Evolutionary conservation across 2,329 filamentous ascomycete species (phyloP).

Genomic region (Paracoccidioides lutzii): DNA sequence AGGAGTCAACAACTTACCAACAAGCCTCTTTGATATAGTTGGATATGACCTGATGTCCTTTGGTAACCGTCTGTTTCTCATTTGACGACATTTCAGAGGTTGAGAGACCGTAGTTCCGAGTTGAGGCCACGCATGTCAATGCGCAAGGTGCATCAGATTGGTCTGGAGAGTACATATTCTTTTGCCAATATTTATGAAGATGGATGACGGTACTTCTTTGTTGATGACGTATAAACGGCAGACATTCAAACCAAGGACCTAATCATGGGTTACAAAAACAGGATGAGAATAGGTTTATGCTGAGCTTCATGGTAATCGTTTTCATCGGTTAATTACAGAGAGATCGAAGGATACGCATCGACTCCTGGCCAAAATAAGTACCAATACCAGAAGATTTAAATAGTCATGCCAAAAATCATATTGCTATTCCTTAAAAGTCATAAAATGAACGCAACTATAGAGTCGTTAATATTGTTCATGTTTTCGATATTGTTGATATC

Average conservation of each 20-base stretch:
- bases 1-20: slow-evolving; percentile 23
- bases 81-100: not conserved
- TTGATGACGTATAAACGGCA: not conserved
- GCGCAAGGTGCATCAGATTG: not conserved
- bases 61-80: not conserved
- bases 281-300: too few species aligned
- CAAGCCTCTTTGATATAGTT: slow-evolving; percentile 36
- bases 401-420: too few species aligned
- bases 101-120: not conserved
- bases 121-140: slow-evolving; percentile 8
- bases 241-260: not conserved
- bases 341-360: too few species aligned
- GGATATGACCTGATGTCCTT: slow-evolving; percentile 4
- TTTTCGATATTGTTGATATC: too few species aligned
- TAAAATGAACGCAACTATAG: too few species aligned
- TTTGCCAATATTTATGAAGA: not conserved
- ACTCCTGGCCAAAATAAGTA: too few species aligned
- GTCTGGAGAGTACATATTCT: not conserved
- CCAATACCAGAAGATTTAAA: too few species aligned
- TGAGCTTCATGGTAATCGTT: not conserved
- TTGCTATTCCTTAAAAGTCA: too few species aligned
- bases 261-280: not conserved
- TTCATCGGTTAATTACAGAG: too few species aligned
- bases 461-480: too few species aligned
- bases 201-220: not conserved